phyloP scores from a whole-genome alignment of 768 basidiomycete species.

The Collybia sordida region DNA sequence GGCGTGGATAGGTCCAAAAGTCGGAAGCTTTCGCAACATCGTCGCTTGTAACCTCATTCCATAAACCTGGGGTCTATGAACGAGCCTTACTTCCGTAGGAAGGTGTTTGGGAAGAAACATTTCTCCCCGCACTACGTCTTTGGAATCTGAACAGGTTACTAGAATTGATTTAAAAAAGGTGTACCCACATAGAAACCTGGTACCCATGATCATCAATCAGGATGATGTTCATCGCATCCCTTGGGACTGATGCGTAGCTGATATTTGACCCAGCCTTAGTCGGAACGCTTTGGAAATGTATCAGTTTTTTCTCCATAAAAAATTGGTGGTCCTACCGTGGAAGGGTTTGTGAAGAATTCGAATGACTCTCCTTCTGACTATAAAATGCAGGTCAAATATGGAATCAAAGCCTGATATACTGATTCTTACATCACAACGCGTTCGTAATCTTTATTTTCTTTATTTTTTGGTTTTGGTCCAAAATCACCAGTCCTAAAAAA shows the following conservation, averaged over 20 bases:
- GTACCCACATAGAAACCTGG: constrained; percentile 31
- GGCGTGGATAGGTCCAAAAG: constrained; percentile 5
- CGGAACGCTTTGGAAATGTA: constrained; percentile 2
- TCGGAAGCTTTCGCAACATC: too few species aligned
- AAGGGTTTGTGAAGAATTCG: not conserved
- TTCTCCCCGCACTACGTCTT: constrained; percentile 5
- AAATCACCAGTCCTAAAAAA: constrained; percentile 16
- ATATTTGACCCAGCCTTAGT: constrained; percentile 5
- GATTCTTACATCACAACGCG: too few species aligned
- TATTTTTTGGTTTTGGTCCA: not conserved
- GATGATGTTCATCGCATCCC: constrained; percentile 26
- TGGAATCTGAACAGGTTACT: not conserved
- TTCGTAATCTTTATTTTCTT: too few species aligned
- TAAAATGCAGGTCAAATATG: too few species aligned
- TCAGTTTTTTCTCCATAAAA: not conserved
- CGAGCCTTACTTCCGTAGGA: too few species aligned
- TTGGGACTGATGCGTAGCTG: constrained; percentile 23
- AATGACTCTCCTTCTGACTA: not conserved
- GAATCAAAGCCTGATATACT: too few species aligned
- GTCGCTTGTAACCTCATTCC: too few species aligned
- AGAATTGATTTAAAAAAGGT: not conserved
- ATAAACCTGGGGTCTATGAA: too few species aligned
- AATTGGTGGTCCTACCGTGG: not conserved
- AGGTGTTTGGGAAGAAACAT: not conserved
- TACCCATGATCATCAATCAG: constrained; percentile 32